Evolutionary conservation across 2,329 filamentous ascomycete genomes (phyloP).

Genomic region (Onygena corvina): DNA sequence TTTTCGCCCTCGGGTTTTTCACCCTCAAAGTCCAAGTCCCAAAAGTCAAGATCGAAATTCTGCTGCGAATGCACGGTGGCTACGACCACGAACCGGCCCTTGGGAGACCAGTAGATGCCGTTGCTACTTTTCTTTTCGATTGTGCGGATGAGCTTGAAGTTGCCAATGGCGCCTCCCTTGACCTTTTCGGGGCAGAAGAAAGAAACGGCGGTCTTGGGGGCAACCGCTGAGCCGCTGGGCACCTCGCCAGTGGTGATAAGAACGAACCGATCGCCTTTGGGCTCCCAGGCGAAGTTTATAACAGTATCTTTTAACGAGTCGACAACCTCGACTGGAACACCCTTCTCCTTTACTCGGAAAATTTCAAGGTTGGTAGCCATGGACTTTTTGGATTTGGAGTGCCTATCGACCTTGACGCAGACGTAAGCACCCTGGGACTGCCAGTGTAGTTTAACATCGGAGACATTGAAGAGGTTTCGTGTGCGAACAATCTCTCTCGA

Average conservation of each 20-base stretch:
- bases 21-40: slow-evolving; percentile 93
- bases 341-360: slow-evolving; percentile 94
- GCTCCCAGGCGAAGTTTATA: slow-evolving; percentile 99
- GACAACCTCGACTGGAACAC: slow-evolving; percentile 93
- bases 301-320: slow-evolving; percentile 97
- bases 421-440: slow-evolving; percentile 89
- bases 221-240: slow-evolving; percentile 55
- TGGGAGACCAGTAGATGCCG: slow-evolving; percentile 97
- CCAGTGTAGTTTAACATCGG: slow-evolving; percentile 97
- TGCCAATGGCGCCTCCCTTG: slow-evolving; percentile 69
- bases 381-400: slow-evolving; percentile 98
- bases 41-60: slow-evolving; percentile 94
- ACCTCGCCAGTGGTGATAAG: slow-evolving; percentile 91
- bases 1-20: slow-evolving; percentile 90
- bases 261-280: slow-evolving; percentile 93
- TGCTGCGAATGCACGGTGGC: slow-evolving; percentile 87
- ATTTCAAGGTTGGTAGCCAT: slow-evolving; percentile 95
- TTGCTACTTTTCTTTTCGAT: slow-evolving; percentile 99
- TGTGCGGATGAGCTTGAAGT: slow-evolving; percentile 92
- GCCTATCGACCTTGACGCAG: slow-evolving; percentile 95
- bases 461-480: slow-evolving; percentile 94
- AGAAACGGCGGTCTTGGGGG: slow-evolving; percentile 84
- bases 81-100: slow-evolving; percentile 86
- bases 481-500: slow-evolving; percentile 90
- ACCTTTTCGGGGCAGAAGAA: slow-evolving; percentile 96